Percentiles rank a stretch among this genome's conserved stretches.
These are phyloP conservation scores for Vanilla planifolia DNA, from an alignment of 106 monocot species.

Conservation along the genomic window DNA sequence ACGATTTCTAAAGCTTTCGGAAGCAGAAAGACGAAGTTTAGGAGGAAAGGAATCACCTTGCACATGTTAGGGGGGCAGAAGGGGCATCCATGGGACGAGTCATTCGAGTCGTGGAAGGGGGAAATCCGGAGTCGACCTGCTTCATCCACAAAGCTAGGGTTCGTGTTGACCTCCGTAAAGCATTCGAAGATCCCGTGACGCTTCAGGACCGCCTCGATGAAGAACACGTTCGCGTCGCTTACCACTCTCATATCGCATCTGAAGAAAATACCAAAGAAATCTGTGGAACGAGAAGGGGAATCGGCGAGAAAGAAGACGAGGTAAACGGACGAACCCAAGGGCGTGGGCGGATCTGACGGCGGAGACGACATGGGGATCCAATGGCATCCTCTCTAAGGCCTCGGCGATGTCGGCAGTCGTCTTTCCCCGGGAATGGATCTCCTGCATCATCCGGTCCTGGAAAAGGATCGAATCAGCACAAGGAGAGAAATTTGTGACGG, in stretches of 20 bases:
- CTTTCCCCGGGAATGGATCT: slow-evolving; percentile 36
- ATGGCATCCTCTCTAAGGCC: slow-evolving; percentile 24
- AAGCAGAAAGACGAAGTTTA: no score
- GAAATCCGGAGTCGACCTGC: slow-evolving; percentile 58
- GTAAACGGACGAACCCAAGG: slow-evolving; percentile 36
- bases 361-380: slow-evolving; percentile 29
- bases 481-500: no score
- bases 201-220: slow-evolving; percentile 66
- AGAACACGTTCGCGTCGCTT: slow-evolving; percentile 82
- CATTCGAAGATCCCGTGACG: slow-evolving; percentile 59
- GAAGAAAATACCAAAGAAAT: not conserved
- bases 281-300: not conserved
- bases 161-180: slow-evolving; percentile 87
- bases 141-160: slow-evolving; percentile 56
- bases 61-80: slow-evolving; percentile 92
- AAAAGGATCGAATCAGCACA: not conserved
- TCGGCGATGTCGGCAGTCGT: slow-evolving; percentile 28
- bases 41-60: slow-evolving; percentile 46
- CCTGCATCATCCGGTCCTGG: slow-evolving; percentile 46
- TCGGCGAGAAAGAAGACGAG: no score
- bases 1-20: not conserved
- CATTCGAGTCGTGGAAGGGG: slow-evolving; percentile 59
- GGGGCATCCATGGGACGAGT: slow-evolving; percentile 49
- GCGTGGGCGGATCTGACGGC: slow-evolving; percentile 41
- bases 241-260: slow-evolving; percentile 82